Evolutionary conservation across 345 rosid genomes (phyloP).

Genomic region (Angophora floribunda): DNA sequence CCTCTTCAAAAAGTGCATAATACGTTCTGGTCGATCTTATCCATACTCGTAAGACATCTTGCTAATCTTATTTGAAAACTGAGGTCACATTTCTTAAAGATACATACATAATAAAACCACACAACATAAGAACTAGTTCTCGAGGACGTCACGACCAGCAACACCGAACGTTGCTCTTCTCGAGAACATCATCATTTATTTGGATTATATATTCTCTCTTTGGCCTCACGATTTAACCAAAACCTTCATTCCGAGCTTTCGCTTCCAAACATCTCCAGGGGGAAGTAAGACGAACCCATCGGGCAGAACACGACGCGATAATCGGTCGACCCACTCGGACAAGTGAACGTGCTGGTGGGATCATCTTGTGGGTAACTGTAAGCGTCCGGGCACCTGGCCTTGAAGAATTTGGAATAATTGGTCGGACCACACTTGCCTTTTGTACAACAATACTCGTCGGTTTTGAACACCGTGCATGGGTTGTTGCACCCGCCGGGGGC

Average conservation of each 20-base stretch:
- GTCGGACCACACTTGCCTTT: neutral
- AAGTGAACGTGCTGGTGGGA: neutral
- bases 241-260: neutral
- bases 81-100: neutral
- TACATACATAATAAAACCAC: neutral
- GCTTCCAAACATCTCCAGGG: conserved; percentile 7
- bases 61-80: neutral
- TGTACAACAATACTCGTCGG: conserved; percentile 11
- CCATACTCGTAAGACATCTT: neutral
- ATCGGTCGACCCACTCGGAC: neutral
- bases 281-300: conserved; percentile 1
- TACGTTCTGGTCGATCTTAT: neutral
- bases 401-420: neutral
- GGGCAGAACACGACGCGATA: conserved; percentile 16
- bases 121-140: neutral
- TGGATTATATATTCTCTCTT: neutral
- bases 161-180: neutral
- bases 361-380: neutral
- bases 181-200: neutral
- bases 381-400: neutral
- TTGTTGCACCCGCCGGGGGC: conserved; percentile 19
- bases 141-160: neutral
- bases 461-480: conserved; percentile 17
- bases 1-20: neutral
- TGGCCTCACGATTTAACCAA: neutral